Percentiles rank a stretch among this genome's conserved stretches.
Conservation (phyloP, 2,329 filamentous ascomycete species). For the Graphiopsis chlorocephala region DNA sequence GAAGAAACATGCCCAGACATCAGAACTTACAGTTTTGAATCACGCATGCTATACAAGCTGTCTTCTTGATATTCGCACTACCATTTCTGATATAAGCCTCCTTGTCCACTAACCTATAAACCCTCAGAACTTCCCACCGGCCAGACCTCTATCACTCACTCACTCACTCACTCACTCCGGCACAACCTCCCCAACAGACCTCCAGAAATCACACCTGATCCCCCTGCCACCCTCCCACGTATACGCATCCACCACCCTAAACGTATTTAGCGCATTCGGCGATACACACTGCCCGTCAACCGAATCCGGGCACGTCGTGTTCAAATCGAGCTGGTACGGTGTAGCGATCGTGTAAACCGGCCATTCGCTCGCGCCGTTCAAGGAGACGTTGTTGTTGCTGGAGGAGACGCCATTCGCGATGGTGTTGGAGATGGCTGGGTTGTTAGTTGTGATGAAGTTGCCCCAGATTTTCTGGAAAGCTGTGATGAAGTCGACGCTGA, state of each 20-base stretch:
- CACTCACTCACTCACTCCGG: neutral
- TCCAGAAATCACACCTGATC: slow-evolving; percentile 48
- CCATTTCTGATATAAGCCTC: too few species aligned
- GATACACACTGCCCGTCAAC: neutral
- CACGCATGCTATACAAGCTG: neutral
- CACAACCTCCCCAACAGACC: slow-evolving; percentile 15
- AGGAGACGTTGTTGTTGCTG: neutral
- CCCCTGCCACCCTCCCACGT: slow-evolving; percentile 51
- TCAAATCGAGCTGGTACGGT: neutral
- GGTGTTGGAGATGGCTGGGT: neutral
- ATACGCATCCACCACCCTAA: slow-evolving; percentile 44
- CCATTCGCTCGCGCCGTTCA: neutral
- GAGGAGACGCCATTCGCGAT: neutral
- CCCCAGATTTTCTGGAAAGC: neutral
- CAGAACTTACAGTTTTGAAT: neutral
- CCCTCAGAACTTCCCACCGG: too few species aligned
- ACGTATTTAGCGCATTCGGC: slow-evolving; percentile 35
- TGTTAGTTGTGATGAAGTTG: neutral
- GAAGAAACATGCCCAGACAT: too few species aligned
- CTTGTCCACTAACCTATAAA: neutral
- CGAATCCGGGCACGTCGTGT: neutral
- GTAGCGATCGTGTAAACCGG: neutral
- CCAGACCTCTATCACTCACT: neutral
- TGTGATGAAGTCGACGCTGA: neutral
- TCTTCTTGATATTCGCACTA: too few species aligned